phyloP scores from a whole-genome alignment of 768 basidiomycete species.

The Pseudohyphozyma bogoriensis region DNA sequence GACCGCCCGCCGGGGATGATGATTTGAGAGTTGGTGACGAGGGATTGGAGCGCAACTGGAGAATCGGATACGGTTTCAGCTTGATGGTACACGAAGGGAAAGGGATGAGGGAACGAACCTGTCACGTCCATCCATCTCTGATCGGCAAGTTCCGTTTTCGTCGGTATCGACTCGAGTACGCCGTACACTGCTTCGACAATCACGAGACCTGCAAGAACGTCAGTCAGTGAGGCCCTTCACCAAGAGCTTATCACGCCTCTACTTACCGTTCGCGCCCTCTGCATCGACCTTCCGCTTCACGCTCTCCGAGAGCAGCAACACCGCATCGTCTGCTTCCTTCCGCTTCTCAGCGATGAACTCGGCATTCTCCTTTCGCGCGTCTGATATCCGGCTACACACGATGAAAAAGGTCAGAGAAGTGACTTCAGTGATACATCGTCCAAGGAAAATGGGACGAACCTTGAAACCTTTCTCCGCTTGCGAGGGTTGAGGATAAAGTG shows the following conservation, averaged over 20 bases:
- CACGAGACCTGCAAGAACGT: slow-evolving; percentile 52
- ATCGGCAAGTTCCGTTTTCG: slow-evolving; percentile 39
- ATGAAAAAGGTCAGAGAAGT: slow-evolving; percentile 42
- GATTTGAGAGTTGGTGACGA: slow-evolving; percentile 67
- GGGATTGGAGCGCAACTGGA: slow-evolving; percentile 59
- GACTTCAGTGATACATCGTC: slow-evolving; percentile 48
- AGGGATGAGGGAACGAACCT: slow-evolving; percentile 5
- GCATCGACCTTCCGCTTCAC: slow-evolving; percentile 54
- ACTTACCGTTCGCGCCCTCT: slow-evolving; percentile 60
- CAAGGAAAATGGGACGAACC: slow-evolving; percentile 34
- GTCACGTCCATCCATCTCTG: slow-evolving; percentile 66
- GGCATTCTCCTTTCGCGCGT: slow-evolving; percentile 52
- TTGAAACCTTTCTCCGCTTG: slow-evolving; percentile 32
- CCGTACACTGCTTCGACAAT: slow-evolving; percentile 68
- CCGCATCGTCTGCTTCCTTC: slow-evolving; percentile 55
- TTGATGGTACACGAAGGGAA: background rate
- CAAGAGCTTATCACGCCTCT: background rate
- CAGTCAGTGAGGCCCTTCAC: background rate
- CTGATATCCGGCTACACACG: slow-evolving; percentile 42
- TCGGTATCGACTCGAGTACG: slow-evolving; percentile 36
- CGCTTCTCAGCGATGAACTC: slow-evolving; percentile 57
- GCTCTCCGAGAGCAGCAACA: slow-evolving; percentile 55
- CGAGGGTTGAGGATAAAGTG: slow-evolving; percentile 38
- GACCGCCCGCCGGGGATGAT: slow-evolving; percentile 62
- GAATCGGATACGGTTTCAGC: background rate